Conservation (phyloP, 2,329 filamentous ascomycete genomes). For the Domatiomyces catenatus region DNA sequence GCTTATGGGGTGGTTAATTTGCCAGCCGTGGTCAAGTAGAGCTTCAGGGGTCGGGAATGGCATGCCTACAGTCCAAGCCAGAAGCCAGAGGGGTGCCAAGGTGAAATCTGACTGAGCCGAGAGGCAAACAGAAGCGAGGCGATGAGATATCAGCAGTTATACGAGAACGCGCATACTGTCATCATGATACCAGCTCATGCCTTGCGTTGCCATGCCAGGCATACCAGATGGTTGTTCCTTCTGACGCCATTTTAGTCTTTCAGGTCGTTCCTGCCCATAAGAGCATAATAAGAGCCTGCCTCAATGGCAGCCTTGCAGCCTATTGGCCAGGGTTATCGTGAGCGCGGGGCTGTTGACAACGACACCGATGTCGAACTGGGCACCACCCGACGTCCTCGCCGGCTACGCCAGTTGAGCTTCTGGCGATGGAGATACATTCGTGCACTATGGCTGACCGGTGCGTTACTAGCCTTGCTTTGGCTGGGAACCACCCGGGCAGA, state of each 20-base stretch:
- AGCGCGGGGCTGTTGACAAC: neutral
- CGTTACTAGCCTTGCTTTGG: neutral
- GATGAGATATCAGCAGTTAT: no score
- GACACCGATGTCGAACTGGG: neutral
- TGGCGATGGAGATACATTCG: neutral
- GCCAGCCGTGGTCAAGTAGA: no score
- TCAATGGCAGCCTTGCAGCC: neutral
- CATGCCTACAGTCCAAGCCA: no score
- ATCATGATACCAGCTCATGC: no score
- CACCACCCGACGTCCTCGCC: neutral
- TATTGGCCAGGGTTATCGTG: neutral
- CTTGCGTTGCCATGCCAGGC: no score
- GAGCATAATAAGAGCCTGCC: neutral
- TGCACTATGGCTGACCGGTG: neutral
- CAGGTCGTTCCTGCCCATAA: neutral
- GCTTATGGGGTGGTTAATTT: no score
- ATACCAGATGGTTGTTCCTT: neutral
- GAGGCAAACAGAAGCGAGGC: no score
- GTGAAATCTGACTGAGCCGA: no score
- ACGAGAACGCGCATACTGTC: no score
- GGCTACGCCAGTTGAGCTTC: neutral
- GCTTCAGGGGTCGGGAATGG: no score
- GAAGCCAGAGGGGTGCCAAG: no score
- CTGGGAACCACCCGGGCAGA: neutral
- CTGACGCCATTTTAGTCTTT: neutral